These are phyloP conservation scores for Phytopythium vexans DNA, from an alignment of 352 stramenopile genomes.

Conservation along the genomic window DNA sequence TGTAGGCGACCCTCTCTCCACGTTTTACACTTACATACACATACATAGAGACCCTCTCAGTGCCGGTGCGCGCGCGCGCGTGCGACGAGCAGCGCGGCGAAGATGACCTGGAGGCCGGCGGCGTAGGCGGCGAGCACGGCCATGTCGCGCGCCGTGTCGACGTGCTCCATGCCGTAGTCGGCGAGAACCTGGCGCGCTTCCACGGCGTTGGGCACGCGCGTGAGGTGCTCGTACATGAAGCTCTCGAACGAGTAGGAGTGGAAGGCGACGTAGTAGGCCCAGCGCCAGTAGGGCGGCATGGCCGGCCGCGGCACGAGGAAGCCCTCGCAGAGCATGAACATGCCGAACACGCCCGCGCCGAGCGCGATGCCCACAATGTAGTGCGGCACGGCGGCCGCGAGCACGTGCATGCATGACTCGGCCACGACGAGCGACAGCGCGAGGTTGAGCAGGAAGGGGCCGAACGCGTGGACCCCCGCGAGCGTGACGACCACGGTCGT, in stretches of 20 bases:
- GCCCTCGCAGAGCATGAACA: constrained; percentile 88
- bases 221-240: constrained; percentile 87
- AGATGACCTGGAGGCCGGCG: constrained; percentile 46
- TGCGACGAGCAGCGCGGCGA: constrained; percentile 31
- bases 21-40: too few species aligned
- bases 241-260: constrained; percentile 85
- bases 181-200: constrained; percentile 24
- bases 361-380: constrained; percentile 88
- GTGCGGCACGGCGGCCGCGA: constrained; percentile 76
- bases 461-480: constrained; percentile 52
- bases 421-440: constrained; percentile 73
- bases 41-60: too few species aligned
- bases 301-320: constrained; percentile 69
- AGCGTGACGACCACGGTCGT: constrained; percentile 49
- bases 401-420: constrained; percentile 79
- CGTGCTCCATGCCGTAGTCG: constrained; percentile 53
- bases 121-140: constrained; percentile 46
- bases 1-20: too few species aligned
- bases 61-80: neutral
- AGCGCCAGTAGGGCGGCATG: constrained; percentile 78
- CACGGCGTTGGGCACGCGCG: constrained; percentile 8
- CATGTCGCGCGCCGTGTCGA: constrained; percentile 54
- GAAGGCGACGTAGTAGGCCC: constrained; percentile 86
- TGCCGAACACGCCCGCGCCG: constrained; percentile 74
- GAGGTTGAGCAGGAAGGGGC: constrained; percentile 66